A percentile compares a stretch with the other conserved stretches of the same genome.
Conservation (phyloP, 2,329 filamentous ascomycete genomes). For the Xylogone sp. region DNA sequence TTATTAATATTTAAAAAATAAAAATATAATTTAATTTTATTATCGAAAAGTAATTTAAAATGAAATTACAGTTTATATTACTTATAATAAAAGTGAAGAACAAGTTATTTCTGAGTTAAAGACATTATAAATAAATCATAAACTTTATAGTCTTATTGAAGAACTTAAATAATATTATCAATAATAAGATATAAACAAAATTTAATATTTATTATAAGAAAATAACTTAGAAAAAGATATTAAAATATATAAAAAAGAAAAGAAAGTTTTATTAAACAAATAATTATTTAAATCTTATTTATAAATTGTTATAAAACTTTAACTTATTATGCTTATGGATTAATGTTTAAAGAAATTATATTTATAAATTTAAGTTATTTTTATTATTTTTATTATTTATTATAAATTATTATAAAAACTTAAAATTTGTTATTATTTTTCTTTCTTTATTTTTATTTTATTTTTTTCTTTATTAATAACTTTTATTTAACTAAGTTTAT, state of each 20-base stretch:
- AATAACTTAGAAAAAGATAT: no score
- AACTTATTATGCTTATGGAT: no score
- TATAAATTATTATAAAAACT: background rate
- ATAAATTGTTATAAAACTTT: no score
- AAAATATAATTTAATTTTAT: constrained; percentile 1
- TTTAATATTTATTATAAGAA: no score
- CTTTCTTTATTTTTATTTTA: background rate
- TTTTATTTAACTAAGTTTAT: background rate
- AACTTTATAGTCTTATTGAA: constrained; percentile 4
- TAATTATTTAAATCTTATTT: no score
- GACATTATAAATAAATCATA: background rate
- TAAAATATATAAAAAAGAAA: no score
- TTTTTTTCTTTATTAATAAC: constrained; percentile 1
- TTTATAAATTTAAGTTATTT: no score
- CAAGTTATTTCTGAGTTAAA: constrained; percentile 3
- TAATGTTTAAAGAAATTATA: no score
- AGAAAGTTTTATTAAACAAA: no score
- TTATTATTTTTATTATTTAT: background rate
- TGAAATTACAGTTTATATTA: background rate
- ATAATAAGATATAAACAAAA: background rate
- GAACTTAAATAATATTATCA: background rate
- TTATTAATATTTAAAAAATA: constrained; percentile 1
- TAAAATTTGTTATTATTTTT: no score
- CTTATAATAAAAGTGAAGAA: constrained; percentile 1
- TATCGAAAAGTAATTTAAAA: constrained; percentile 5